phyloP scores from a whole-genome alignment of 1,284 basidiomycete species.

The Rhizoctonia solani region DNA sequence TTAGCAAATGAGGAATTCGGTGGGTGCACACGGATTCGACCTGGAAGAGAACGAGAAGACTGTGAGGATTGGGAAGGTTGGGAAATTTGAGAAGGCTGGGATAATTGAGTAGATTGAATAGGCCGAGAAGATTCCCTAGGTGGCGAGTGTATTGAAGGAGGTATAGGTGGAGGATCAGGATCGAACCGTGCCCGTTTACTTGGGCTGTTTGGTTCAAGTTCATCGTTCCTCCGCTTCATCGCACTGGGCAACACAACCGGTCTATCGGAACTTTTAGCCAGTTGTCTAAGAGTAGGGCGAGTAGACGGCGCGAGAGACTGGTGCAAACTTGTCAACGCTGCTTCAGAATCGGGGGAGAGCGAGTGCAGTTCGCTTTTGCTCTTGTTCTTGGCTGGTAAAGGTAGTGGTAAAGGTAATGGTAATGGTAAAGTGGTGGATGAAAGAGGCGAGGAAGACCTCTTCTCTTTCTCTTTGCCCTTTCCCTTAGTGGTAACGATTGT shows the following conservation, averaged over 20 bases:
- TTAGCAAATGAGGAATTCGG: not conserved
- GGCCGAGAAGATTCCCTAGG: not conserved
- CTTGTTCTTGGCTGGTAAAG: not conserved
- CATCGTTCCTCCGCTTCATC: constrained; percentile 16
- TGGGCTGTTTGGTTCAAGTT: not conserved
- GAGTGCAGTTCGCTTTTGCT: not conserved
- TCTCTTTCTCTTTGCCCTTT: constrained; percentile 31
- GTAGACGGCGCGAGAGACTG: not conserved
- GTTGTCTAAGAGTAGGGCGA: not conserved
- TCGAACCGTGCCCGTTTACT: constrained; percentile 23
- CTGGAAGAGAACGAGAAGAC: not conserved
- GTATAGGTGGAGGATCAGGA: constrained; percentile 18
- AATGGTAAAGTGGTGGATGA: not conserved
- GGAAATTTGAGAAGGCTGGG: too few relatives aligned
- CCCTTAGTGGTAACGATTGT: not conserved
- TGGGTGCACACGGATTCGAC: constrained; percentile 22
- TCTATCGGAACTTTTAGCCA: constrained; percentile 19
- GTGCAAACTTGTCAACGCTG: constrained; percentile 7
- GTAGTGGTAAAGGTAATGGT: not conserved
- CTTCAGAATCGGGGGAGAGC: constrained; percentile 22
- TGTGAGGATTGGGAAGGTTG: too few relatives aligned
- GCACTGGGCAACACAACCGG: constrained; percentile 7
- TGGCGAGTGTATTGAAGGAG: not conserved
- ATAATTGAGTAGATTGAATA: too few relatives aligned
- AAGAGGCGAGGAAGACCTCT: not conserved